Evolutionary conservation across 805 yeast genomes (phyloP).

Genomic region (Schwanniomyces sp.): DNA sequence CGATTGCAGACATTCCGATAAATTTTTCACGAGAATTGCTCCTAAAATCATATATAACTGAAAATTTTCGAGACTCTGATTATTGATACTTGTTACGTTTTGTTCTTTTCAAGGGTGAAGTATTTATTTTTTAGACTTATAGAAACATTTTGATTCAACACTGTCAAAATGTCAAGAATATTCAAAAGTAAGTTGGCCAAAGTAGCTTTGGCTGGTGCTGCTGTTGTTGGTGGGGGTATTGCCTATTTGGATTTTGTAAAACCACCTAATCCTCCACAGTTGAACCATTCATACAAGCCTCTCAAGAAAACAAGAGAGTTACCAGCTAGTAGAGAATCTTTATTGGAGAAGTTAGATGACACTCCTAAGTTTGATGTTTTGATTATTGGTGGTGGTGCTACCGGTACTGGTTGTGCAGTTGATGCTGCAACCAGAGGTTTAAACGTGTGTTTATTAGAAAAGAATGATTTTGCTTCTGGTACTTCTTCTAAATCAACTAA

Average conservation of each 20-base stretch:
- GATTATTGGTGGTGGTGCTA: slow-evolving; percentile 94
- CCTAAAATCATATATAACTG: background rate
- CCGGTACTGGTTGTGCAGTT: slow-evolving; percentile 90
- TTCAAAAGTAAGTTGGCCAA: slow-evolving; percentile 28
- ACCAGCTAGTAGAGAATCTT: slow-evolving; percentile 58
- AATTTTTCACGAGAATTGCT: background rate
- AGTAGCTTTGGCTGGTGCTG: slow-evolving; percentile 29
- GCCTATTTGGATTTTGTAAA: slow-evolving; percentile 41
- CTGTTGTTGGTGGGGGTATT: slow-evolving; percentile 35
- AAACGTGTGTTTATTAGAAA: slow-evolving; percentile 83
- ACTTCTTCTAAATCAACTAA: slow-evolving; percentile 93
- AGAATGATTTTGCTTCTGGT: slow-evolving; percentile 87
- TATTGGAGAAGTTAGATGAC: slow-evolving; percentile 46
- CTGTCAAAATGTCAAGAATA: slow-evolving; percentile 14
- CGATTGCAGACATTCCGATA: background rate
- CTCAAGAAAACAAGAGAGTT: slow-evolving; percentile 43
- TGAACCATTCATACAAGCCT: slow-evolving; percentile 38
- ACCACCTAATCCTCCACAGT: slow-evolving; percentile 27
- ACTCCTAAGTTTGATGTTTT: slow-evolving; percentile 69
- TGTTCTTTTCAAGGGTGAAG: background rate
- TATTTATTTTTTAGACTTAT: background rate
- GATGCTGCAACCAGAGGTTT: slow-evolving; percentile 91
- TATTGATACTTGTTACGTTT: background rate
- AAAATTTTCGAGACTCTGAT: background rate
- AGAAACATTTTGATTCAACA: background rate